A percentile compares a stretch with the other conserved stretches of the same genome.
These are phyloP conservation scores for Gymnopilus junonius DNA, from an alignment of 768 basidiomycete species.

Conservation along the genomic window DNA sequence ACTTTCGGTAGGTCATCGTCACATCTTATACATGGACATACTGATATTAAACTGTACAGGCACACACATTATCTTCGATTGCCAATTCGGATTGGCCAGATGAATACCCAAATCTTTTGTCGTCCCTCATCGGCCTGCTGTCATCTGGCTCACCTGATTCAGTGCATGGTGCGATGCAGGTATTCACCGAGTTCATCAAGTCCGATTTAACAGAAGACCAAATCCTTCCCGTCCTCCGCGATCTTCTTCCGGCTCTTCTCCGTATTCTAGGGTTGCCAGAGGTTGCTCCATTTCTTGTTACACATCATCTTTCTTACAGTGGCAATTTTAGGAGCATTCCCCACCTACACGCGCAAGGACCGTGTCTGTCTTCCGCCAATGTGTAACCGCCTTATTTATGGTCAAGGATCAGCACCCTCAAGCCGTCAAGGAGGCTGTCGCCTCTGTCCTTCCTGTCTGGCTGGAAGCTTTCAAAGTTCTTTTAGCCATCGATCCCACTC, in stretches of 20 bases:
- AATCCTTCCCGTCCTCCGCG: constrained; percentile 87
- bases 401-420: constrained; percentile 93
- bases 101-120: constrained; percentile 90
- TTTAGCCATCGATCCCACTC: constrained; percentile 62
- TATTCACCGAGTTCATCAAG: constrained; percentile 93
- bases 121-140: constrained; percentile 73
- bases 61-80: constrained; percentile 85
- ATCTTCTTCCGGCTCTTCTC: constrained; percentile 86
- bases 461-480: constrained; percentile 87
- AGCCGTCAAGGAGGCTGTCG: constrained; percentile 81
- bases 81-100: constrained; percentile 97
- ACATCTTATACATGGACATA: not conserved
- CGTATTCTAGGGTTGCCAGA: constrained; percentile 77
- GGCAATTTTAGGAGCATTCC: constrained; percentile 58
- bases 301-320: constrained; percentile 7
- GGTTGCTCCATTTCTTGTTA: constrained; percentile 40
- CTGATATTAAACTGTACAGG: constrained; percentile 48
- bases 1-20: constrained; percentile 61
- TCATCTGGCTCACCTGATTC: constrained; percentile 72
- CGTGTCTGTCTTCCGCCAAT: constrained; percentile 89
- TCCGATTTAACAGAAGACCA: constrained; percentile 95
- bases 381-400: constrained; percentile 88
- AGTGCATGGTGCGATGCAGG: constrained; percentile 96
- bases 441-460: constrained; percentile 87
- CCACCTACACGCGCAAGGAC: constrained; percentile 84